A percentile compares a stretch with the other conserved stretches of the same genome.
These are phyloP conservation scores for Komagataella populi DNA, from an alignment of 805 yeast species.

Conservation along the genomic window DNA sequence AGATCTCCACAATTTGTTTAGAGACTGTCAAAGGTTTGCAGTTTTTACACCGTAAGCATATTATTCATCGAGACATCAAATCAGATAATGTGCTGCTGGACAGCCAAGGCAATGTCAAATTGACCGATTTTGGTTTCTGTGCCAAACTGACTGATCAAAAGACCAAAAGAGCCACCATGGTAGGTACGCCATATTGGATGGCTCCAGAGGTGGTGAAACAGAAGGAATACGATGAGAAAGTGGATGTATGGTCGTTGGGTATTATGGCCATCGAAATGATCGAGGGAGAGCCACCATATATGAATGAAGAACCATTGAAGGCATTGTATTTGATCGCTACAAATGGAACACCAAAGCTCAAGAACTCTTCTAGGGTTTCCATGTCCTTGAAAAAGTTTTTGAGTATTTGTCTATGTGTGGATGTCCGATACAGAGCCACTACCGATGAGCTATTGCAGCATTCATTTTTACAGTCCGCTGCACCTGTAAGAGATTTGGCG, in stretches of 20 bases:
- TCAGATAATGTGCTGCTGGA: constrained; percentile 84
- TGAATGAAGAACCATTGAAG: constrained; percentile 67
- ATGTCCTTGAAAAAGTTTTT: constrained; percentile 73
- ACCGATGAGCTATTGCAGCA: constrained; percentile 81
- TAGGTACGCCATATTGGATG: constrained; percentile 87
- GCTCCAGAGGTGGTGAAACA: constrained; percentile 79
- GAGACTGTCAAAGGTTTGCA: constrained; percentile 81
- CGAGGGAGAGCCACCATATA: constrained; percentile 75
- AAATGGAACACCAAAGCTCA: constrained; percentile 69
- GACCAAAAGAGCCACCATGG: constrained; percentile 72
- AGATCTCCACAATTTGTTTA: constrained; percentile 88
- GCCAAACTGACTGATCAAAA: constrained; percentile 67
- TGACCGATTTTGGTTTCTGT: constrained; percentile 74
- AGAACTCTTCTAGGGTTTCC: constrained; percentile 33
- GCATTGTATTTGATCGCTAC: constrained; percentile 69
- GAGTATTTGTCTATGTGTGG: constrained; percentile 87
- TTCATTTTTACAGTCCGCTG: constrained; percentile 51
- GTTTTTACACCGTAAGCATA: constrained; percentile 83
- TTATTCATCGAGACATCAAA: constrained; percentile 91
- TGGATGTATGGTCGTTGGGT: constrained; percentile 75
- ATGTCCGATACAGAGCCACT: constrained; percentile 80
- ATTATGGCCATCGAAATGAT: constrained; percentile 84
- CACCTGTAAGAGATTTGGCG: constrained; percentile 45
- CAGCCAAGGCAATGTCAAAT: constrained; percentile 75
- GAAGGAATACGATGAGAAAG: constrained; percentile 71